A percentile compares a stretch with the other conserved stretches of the same genome.
Conservation (phyloP, 129 eudicot species). For the Cynara cardunculus region DNA sequence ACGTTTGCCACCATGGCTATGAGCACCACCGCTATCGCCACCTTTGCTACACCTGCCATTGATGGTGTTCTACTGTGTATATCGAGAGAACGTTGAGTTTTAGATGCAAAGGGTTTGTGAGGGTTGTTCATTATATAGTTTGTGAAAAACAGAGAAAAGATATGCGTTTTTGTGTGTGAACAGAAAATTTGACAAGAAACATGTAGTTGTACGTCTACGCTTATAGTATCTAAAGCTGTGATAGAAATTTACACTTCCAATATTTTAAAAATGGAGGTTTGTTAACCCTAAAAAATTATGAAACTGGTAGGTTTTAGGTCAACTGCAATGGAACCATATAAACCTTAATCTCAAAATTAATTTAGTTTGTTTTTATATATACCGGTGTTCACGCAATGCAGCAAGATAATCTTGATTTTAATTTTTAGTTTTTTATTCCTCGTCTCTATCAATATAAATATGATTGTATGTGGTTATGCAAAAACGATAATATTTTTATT, state of each 20-base stretch:
- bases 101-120: background rate
- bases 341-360: background rate
- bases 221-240: conserved; percentile 12
- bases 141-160: background rate
- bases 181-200: conserved; percentile 15
- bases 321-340: background rate
- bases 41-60: conserved; percentile 19
- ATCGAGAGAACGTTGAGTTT: background rate
- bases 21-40: conserved; percentile 1
- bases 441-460: too few species aligned
- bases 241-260: background rate
- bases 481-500: too few species aligned
- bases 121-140: conserved; percentile 15
- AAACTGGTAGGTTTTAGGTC: background rate
- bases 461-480: too few species aligned
- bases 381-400: too few species aligned
- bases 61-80: background rate
- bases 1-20: conserved; percentile 6
- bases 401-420: too few species aligned
- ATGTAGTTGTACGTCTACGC: conserved; percentile 26
- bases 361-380: too few species aligned
- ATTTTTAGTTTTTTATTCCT: too few species aligned
- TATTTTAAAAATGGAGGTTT: background rate
- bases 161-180: conserved; percentile 14
- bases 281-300: too few species aligned